A percentile compares a stretch with the other conserved stretches of the same genome.
These are phyloP conservation scores for Fusarium sp. DNA, from an alignment of 2,329 filamentous ascomycete genomes.

Conservation along the genomic window DNA sequence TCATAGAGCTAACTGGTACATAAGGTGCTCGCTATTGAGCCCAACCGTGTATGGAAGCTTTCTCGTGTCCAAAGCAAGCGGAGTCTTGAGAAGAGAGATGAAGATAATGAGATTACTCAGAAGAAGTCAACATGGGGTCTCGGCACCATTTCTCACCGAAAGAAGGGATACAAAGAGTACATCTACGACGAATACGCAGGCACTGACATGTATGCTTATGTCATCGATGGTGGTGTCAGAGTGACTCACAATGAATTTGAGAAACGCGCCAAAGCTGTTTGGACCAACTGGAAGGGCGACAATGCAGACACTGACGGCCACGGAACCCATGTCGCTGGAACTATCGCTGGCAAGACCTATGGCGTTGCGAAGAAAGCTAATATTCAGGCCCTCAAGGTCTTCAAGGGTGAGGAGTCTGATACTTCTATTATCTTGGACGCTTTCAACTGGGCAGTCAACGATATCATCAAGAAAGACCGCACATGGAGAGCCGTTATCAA, in stretches of 20 bases:
- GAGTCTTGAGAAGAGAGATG: conserved; percentile 4
- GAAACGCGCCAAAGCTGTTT: conserved; percentile 10
- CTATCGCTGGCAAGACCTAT: conserved; percentile 36
- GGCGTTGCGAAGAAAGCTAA: conserved; percentile 54
- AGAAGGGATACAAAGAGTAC: conserved; percentile 15
- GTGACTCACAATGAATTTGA: conserved; percentile 25
- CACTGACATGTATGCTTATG: conserved; percentile 22
- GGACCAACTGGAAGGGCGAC: conserved; percentile 11
- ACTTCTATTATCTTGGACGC: conserved; percentile 46
- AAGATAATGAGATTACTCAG: background rate
- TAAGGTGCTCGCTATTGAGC: conserved; percentile 37
- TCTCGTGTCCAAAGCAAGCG: background rate
- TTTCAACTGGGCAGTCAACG: conserved; percentile 51
- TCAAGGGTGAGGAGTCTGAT: conserved; percentile 38
- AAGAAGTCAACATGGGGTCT: conserved; percentile 27
- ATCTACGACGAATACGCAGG: conserved; percentile 27
- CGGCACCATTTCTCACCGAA: conserved; percentile 22
- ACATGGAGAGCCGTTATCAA: conserved; percentile 53
- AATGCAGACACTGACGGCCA: conserved; percentile 20
- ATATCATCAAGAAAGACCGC: conserved; percentile 46
- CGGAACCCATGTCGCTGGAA: conserved; percentile 36
- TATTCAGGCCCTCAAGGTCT: conserved; percentile 57
- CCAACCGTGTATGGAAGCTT: conserved; percentile 28
- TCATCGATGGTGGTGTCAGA: conserved; percentile 23
- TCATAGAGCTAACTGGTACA: background rate